A percentile compares a stretch with the other conserved stretches of the same genome.
phyloP scores from a whole-genome alignment of 2,329 filamentous ascomycete genomes.

The Cytospora mali region DNA sequence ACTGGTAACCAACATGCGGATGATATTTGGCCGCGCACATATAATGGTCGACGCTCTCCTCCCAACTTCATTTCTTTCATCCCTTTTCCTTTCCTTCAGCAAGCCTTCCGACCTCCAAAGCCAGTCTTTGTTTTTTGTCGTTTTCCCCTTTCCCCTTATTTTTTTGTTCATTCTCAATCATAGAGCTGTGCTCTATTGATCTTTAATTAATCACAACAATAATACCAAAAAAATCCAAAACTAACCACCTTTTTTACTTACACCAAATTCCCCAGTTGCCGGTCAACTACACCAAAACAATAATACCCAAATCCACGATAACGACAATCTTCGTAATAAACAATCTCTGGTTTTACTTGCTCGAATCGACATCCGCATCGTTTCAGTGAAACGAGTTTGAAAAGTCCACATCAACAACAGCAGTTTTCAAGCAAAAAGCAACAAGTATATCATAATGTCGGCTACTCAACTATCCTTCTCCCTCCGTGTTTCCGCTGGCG shows the following conservation, averaged over 20 bases:
- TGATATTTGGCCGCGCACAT: constrained; percentile 40
- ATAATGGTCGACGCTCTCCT: constrained; percentile 44
- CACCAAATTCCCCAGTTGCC: constrained; percentile 46
- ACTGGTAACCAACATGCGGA: constrained; percentile 33
- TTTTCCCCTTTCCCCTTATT: constrained; percentile 42
- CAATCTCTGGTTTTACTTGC: constrained; percentile 60
- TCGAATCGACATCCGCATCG: constrained; percentile 43
- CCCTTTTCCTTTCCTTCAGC: constrained; percentile 59
- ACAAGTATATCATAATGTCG: constrained; percentile 66
- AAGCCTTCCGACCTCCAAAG: constrained; percentile 62
- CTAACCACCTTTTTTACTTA: constrained; percentile 34
- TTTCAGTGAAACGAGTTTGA: constrained; percentile 35
- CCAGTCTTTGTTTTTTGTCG: constrained; percentile 47
- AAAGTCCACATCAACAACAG: constrained; percentile 36
- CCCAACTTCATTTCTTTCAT: constrained; percentile 44
- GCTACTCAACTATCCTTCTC: constrained; percentile 92
- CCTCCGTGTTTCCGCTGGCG: constrained; percentile 91
- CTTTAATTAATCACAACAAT: constrained; percentile 30
- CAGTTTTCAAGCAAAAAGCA: constrained; percentile 40
- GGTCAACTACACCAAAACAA: constrained; percentile 47
- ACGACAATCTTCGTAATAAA: constrained; percentile 45
- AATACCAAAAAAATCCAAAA: constrained; percentile 40
- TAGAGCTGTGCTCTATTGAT: constrained; percentile 43
- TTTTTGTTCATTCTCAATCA: constrained; percentile 29
- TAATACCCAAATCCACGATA: constrained; percentile 43